These are phyloP conservation scores for Geotrichum australiense DNA, from an alignment of 1,139 yeast species.

Conservation along the genomic window DNA sequence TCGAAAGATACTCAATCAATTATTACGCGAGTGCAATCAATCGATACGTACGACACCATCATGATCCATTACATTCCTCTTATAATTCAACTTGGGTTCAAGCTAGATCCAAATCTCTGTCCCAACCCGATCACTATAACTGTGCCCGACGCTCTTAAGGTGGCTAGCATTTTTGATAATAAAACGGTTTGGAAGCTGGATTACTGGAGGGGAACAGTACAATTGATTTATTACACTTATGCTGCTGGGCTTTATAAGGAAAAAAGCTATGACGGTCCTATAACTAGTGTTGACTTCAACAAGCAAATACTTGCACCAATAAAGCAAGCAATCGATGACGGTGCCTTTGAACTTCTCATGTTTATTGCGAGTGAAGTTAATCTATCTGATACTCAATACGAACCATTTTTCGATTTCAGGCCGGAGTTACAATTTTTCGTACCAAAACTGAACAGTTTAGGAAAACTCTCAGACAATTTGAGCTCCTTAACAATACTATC, in stretches of 20 bases:
- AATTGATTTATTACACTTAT: conserved; percentile 53
- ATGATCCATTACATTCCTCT: conserved; percentile 57
- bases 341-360: conserved; percentile 76
- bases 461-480: conserved; percentile 22
- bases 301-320: conserved; percentile 43
- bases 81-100: conserved; percentile 13
- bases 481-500: conserved; percentile 20
- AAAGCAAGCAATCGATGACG: conserved; percentile 50
- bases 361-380: conserved; percentile 65
- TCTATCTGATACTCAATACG: conserved; percentile 31
- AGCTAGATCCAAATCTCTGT: conserved; percentile 15
- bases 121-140: conserved; percentile 9
- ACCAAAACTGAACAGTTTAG: conserved; percentile 21
- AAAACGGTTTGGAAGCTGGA: conserved; percentile 28
- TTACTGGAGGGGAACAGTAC: conserved; percentile 48
- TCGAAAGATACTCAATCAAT: conserved; percentile 40
- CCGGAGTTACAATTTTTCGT: conserved; percentile 53
- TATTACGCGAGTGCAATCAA: conserved; percentile 37
- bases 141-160: conserved; percentile 7
- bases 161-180: conserved; percentile 3
- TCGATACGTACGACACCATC: conserved; percentile 56
- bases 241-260: conserved; percentile 52
- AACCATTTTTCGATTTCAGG: conserved; percentile 49
- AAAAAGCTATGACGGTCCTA: conserved; percentile 11
- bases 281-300: conserved; percentile 33